phyloP scores from a whole-genome alignment of 163 green algal genomes.

The Chlamydomonas reinhardtii region DNA sequence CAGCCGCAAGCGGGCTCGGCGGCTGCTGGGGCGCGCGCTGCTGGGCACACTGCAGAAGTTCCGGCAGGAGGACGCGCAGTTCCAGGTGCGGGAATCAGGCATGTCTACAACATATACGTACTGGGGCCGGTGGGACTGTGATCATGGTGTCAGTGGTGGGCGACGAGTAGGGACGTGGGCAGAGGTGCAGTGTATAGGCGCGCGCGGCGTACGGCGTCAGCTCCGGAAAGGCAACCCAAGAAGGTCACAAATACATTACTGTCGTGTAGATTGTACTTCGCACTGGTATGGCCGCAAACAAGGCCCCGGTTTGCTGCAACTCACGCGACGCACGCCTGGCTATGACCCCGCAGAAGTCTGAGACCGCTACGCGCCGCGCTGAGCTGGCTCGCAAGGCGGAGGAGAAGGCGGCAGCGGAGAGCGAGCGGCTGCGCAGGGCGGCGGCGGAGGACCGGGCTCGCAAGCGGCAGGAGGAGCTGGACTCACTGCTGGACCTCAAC shows the following conservation, averaged over 20 bases:
- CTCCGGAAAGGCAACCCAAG: too few relatives aligned
- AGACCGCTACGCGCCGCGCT: conserved; percentile 8
- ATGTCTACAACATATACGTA: too few relatives aligned
- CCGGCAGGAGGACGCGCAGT: conserved; percentile 71
- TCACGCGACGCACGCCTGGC: too few relatives aligned
- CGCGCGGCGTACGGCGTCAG: too few relatives aligned
- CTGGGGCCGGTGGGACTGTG: not conserved
- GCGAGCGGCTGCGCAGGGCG: conserved; percentile 38
- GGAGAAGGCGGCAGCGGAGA: conserved; percentile 51
- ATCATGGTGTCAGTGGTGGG: too few relatives aligned
- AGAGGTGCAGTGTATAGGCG: too few relatives aligned
- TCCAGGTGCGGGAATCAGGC: conserved; percentile 42
- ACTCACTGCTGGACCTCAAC: conserved; percentile 59
- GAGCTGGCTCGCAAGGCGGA: conserved; percentile 64
- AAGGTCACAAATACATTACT: too few relatives aligned
- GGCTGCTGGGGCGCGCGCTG: conserved; percentile 73
- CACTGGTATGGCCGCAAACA: too few relatives aligned
- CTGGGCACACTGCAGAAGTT: conserved; percentile 76
- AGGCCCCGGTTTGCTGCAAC: too few relatives aligned
- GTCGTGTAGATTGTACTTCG: too few relatives aligned
- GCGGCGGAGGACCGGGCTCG: conserved; percentile 38
- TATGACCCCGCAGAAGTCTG: not conserved
- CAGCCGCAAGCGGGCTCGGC: conserved; percentile 65
- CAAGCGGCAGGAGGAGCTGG: conserved; percentile 56
- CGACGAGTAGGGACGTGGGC: too few relatives aligned